These are phyloP conservation scores for Termitomyces sp. DNA, from an alignment of 768 basidiomycete species.

Conservation along the genomic window DNA sequence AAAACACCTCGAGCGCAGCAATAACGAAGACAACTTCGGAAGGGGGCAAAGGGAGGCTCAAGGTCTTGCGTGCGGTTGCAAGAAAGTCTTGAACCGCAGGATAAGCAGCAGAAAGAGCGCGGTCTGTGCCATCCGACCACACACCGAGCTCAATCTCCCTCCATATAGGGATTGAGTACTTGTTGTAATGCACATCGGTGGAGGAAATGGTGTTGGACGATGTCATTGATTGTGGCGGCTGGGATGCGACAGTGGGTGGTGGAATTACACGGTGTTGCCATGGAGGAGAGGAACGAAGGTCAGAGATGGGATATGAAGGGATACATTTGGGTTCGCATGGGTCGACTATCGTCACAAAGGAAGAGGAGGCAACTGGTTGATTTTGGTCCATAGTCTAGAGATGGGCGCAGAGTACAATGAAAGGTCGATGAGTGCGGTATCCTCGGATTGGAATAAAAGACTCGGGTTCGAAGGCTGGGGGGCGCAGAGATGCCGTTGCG, in stretches of 20 bases:
- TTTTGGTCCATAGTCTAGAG: slow-evolving; percentile 4
- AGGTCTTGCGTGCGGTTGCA: slow-evolving; percentile 33
- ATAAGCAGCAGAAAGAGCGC: slow-evolving; percentile 43
- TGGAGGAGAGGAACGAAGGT: slow-evolving; percentile 30
- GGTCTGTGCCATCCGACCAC: slow-evolving; percentile 33
- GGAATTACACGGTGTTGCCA: slow-evolving; percentile 2
- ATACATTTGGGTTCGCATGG: slow-evolving; percentile 20
- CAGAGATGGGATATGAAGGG: slow-evolving; percentile 34
- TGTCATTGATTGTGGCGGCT: slow-evolving; percentile 13
- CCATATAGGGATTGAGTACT: slow-evolving; percentile 23
- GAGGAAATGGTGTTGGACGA: slow-evolving; percentile 13
- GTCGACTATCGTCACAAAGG: slow-evolving; percentile 14
- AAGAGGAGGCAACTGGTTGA: slow-evolving; percentile 15
- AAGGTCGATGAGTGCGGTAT: neutral
- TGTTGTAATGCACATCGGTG: slow-evolving; percentile 14
- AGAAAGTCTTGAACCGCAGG: slow-evolving; percentile 51
- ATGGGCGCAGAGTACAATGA: slow-evolving; percentile 12
- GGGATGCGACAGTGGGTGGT: slow-evolving; percentile 13
- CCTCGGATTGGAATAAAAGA: slow-evolving; percentile 4
- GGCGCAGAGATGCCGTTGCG: slow-evolving; percentile 2
- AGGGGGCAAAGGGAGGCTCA: slow-evolving; percentile 35
- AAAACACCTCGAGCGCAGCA: slow-evolving; percentile 58
- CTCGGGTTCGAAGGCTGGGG: neutral
- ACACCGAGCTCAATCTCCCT: slow-evolving; percentile 35
- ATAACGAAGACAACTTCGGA: slow-evolving; percentile 50